Evolutionary conservation across 1,139 yeast genomes (phyloP), one percentile per base, ranked within the genome.

Genomic region (Entelexis paramagnoliae): DNA sequence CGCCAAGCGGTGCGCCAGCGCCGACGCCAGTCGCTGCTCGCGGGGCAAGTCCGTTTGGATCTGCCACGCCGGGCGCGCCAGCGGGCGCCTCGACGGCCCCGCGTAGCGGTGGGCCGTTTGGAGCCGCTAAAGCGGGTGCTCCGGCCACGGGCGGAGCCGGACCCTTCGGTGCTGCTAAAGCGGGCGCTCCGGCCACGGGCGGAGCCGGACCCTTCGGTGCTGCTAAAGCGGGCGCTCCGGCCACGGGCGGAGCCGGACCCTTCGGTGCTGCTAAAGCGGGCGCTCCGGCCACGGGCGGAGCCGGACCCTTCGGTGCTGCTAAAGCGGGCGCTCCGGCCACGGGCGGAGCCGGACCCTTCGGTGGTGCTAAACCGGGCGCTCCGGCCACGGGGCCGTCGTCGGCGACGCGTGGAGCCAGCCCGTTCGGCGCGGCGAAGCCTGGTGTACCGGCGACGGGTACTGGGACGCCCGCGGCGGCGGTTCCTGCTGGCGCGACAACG

Each of bases 291-390:
- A 19, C 24, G 9, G 38, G 42, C n/a, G 43, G 44, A 5, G 42
- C 52, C 13, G 41, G 44, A 20, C 52, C 50, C 22, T 49, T 49
- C 24, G 54, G 53, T n/a, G 36, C 53, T 10, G 55, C 53, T n/a
- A 19, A 46, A 46, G 40, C 36, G 8, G 45, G 35, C 24, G 24
- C 24, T 7, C 45, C 35, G 4, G 45, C 45, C n/a, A 19, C 45
- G 4, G 45, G 45, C 8, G 35, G 44, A 4, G 29, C 44, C 14
- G 26, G 44, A 11, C 44, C 44, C 33, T 40, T 40, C 44, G 44
- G 44, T 2, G 32, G 33, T 2, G 44, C 44, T 13, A 26, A 28
- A 22, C 16, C 44, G 7, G 44, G 33, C 33, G 32, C 44, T 2
- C 32, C 43, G 2, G 32, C 32, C 13, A n/a, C n/a, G n/a, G n/a